These are phyloP conservation scores for Euphrasia arctica DNA, from an alignment of 305 asterid species.

Conservation along the genomic window DNA sequence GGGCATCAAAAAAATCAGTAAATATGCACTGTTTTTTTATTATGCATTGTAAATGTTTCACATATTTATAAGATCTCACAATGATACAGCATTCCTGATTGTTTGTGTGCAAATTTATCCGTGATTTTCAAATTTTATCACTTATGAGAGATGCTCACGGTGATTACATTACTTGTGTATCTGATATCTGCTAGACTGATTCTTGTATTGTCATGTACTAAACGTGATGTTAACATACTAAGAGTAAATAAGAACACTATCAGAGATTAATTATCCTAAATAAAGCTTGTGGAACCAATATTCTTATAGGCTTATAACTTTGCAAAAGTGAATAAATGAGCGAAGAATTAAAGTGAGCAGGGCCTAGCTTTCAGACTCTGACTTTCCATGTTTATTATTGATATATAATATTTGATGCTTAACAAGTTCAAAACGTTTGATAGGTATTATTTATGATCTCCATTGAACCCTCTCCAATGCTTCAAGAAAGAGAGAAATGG, in stretches of 20 bases:
- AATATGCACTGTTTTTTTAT: background rate
- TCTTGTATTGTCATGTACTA: conserved; percentile 10
- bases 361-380: background rate
- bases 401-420: conserved; percentile 28
- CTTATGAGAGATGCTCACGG: background rate
- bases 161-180: background rate
- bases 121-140: background rate
- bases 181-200: background rate
- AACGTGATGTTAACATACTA: conserved; percentile 6
- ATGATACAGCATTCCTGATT: background rate
- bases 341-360: conserved; percentile 9
- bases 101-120: background rate
- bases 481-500: conserved; percentile 99
- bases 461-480: conserved; percentile 99
- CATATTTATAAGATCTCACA: background rate
- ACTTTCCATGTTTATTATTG: too few relatives aligned
- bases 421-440: conserved; percentile 33
- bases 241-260: conserved; percentile 9
- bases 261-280: conserved; percentile 11
- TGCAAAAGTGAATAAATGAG: conserved; percentile 15
- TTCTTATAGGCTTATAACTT: background rate
- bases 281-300: conserved; percentile 4
- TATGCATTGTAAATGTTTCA: background rate
- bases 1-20: too few relatives aligned
- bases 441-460: conserved; percentile 98